Base-by-base conservation (phyloP, 108 stramenopile genomes). In the Stephanodiscus triporus region DNA sequence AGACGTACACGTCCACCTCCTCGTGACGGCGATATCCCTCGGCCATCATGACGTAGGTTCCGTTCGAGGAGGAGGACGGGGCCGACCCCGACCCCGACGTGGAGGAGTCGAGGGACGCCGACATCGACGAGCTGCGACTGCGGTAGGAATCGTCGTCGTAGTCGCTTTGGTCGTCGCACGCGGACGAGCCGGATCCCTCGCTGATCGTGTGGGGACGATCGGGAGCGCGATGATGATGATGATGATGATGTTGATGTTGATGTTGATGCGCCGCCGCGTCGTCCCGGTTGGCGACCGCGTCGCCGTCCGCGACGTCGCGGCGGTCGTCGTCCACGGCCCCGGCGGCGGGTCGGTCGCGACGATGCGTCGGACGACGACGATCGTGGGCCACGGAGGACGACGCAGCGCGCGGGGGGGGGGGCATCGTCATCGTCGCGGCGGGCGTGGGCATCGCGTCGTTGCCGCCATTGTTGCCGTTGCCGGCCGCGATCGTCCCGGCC, bases 1-100 rank as follows among this genome's bases (percentile, higher is more conserved):
- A 49, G 1, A 86, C 66, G 56, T 77, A 69, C 23, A 86, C 79
- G 66, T 81, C 80, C 29, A 86, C 76, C 23, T 62, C 80, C 54
- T 86, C 85, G 17, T 66, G 62, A 16, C 81, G 71, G 1, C 32
- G 19, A 24, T 51, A 40, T 54, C 37, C 22, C 36, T 38, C n/a
- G 54, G 24, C 55, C 16, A 17, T 26, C 26, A 13, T 24, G 32
- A 17, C 42, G 9, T 14, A 34, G 36, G 32, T 62, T 29, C 6
- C 20, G 34, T n/a, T 34, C 37, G 36, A 22, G 55, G 27, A 43
- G 26, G 40, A 14, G 6, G 58, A 38, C 5, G 19, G 10, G 9
- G 58, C n/a, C 36, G 58, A 37, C 19, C 36, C 57, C 37, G 58
- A 24, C 6, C 61, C 62, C 14, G 70, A 38, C 22, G 47, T 11